Evolutionary conservation across 179 eudicot species (phyloP), one percentile per base, ranked within the genome.

Genomic region (Carnegiea gigantea): DNA sequence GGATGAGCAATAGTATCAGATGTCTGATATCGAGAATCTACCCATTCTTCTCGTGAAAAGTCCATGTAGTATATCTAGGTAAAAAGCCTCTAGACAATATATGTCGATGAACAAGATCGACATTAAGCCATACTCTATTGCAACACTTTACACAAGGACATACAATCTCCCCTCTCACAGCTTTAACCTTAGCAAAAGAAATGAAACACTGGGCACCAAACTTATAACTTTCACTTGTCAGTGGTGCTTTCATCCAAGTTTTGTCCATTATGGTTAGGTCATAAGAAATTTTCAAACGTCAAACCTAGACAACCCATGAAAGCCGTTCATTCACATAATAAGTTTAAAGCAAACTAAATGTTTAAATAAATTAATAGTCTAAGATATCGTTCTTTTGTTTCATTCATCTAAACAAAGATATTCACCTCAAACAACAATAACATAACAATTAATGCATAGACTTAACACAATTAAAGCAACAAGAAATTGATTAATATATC

Each of bases 131-230:
- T 15, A 24, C 18, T 9, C 23, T 67, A 26, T 67, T 67, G 24
- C 71, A 67, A 67, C 71, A 67, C 65, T 67, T 67, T 30, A 67
- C 7, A 26, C 71, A 67, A 67, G 71, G 71, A 67, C 71, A 67
- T 24, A 67, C n/a, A 59, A 59, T 59, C 65, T 59, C 65, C 65
- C 9, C 65, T 20, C 65, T 18, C 65, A 59, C 65, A 23, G 38
- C 71, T 67, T 28, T 24, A 24, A 26, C 38, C 15, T 26, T 24
- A 67, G 71, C 33, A 67, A 67, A 67, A 24, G 13, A 9, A 67
- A 67, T 67, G 24, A 67, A 24, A 26, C 36, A 24, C 9, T 67
- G 3, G 20, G 17, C 38, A 4, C 71, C 38, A 67, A 24, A 4
- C 71, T 67, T 67, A 67, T 67, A 67, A 67, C 38, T 67, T 10